phyloP scores from a whole-genome alignment of 805 yeast genomes.

The Monosporozyma aquatica region DNA sequence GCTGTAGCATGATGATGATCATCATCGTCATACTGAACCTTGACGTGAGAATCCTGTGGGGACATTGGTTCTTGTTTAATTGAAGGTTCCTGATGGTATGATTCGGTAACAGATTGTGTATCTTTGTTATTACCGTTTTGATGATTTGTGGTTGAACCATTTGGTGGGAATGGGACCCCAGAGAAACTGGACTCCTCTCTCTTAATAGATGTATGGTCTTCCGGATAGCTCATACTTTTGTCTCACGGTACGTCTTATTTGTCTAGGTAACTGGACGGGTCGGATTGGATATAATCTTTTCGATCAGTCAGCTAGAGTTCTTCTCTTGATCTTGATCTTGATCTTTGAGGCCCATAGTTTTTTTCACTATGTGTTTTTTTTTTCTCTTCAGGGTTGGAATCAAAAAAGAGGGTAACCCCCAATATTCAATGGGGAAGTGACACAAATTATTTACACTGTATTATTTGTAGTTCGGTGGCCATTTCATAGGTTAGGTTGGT shows the following conservation, averaged over 20 bases:
- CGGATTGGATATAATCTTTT: neutral
- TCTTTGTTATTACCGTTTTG: neutral
- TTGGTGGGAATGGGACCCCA: conserved; percentile 5
- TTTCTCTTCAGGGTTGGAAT: too few species aligned
- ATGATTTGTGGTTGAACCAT: too few species aligned
- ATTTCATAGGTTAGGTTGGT: too few species aligned
- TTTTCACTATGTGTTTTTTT: too few species aligned
- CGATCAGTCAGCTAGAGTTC: too few species aligned
- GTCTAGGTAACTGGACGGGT: too few species aligned
- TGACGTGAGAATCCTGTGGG: neutral
- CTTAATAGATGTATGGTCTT: neutral
- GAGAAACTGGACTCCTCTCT: conserved; percentile 1
- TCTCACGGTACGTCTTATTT: too few species aligned
- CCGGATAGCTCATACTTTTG: neutral
- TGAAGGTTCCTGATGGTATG: neutral
- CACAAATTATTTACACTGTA: too few species aligned
- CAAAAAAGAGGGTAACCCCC: too few species aligned
- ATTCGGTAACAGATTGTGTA: neutral
- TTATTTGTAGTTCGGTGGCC: too few species aligned
- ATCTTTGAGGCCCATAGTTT: neutral
- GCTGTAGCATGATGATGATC: neutral
- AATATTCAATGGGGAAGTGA: too few species aligned
- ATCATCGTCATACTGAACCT: neutral
- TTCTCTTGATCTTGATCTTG: neutral
- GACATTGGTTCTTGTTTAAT: conserved; percentile 1